Evolutionary conservation across 1,139 yeast genomes (phyloP).

Genomic region (Suhomyces taliae): DNA sequence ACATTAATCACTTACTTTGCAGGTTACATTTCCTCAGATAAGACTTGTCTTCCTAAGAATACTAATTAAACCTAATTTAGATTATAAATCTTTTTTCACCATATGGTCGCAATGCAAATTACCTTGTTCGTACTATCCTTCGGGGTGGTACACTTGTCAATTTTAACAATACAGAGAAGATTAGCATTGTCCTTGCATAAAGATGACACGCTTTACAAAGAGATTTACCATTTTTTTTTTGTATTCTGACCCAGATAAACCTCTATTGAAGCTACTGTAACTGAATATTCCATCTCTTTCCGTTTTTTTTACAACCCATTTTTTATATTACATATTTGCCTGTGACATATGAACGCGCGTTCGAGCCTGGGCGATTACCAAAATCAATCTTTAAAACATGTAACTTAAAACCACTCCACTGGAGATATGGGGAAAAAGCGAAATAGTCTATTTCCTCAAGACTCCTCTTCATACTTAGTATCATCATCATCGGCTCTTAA

Average conservation of each 20-base stretch:
- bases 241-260: neutral
- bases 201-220: slow-evolving; percentile 98
- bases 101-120: slow-evolving; percentile 6
- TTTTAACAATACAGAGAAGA: slow-evolving; percentile 94
- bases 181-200: slow-evolving; percentile 99
- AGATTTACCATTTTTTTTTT: slow-evolving; percentile 79
- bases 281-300: too few species aligned
- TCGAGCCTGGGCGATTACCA: slow-evolving; percentile 7
- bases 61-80: too few species aligned
- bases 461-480: slow-evolving; percentile 5
- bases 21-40: too few species aligned
- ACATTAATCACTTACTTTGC: too few species aligned
- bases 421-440: slow-evolving; percentile 11
- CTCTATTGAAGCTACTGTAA: neutral
- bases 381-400: neutral
- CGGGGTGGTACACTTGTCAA: slow-evolving; percentile 56
- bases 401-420: neutral
- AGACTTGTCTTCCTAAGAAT: too few species aligned
- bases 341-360: slow-evolving; percentile 4
- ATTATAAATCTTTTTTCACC: too few species aligned
- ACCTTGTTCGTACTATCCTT: slow-evolving; percentile 40
- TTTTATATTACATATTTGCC: too few species aligned
- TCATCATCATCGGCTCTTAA: slow-evolving; percentile 4
- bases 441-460: slow-evolving; percentile 14
- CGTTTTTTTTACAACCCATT: too few species aligned